phyloP scores from a whole-genome alignment of 2,329 filamentous ascomycete genomes.

The Ophiostoma ips region DNA sequence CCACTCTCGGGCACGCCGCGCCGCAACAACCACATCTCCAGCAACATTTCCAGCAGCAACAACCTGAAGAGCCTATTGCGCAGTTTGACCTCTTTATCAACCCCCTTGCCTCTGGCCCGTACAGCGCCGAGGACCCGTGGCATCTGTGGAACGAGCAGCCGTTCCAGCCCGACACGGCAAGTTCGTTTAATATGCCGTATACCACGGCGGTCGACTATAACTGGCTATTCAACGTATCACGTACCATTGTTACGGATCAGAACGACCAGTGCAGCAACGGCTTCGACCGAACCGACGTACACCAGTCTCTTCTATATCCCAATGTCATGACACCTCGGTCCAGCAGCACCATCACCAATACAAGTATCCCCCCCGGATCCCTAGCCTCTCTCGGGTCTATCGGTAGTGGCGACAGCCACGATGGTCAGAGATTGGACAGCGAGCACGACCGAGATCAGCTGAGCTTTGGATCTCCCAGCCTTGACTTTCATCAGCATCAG shows the following conservation, averaged over 20 bases:
- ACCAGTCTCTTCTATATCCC: background rate
- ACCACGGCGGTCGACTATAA: conserved; percentile 12
- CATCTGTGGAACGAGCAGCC: conserved; percentile 6
- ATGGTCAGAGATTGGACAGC: background rate
- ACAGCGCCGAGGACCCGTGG: background rate
- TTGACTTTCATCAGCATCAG: background rate
- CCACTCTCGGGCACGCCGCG: background rate
- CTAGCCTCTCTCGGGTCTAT: background rate
- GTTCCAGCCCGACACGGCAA: conserved; percentile 13
- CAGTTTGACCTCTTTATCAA: background rate
- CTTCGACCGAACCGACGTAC: background rate
- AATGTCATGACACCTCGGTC: background rate
- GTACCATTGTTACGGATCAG: background rate
- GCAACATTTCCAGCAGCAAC: background rate
- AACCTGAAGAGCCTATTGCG: background rate
- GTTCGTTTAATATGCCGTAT: conserved; percentile 14
- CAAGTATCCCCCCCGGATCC: background rate
- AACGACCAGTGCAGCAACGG: background rate
- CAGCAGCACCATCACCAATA: background rate
- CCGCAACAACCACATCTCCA: background rate
- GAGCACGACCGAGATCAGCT: background rate
- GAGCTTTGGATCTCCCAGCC: background rate
- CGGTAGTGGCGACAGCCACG: background rate
- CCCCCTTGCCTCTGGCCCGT: background rate
- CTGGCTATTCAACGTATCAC: conserved; percentile 11